A percentile compares a stretch with the other conserved stretches of the same genome.
Conservation (phyloP, 225 moss, liverwort and hornwort species). For the Anthoceros angustus region DNA sequence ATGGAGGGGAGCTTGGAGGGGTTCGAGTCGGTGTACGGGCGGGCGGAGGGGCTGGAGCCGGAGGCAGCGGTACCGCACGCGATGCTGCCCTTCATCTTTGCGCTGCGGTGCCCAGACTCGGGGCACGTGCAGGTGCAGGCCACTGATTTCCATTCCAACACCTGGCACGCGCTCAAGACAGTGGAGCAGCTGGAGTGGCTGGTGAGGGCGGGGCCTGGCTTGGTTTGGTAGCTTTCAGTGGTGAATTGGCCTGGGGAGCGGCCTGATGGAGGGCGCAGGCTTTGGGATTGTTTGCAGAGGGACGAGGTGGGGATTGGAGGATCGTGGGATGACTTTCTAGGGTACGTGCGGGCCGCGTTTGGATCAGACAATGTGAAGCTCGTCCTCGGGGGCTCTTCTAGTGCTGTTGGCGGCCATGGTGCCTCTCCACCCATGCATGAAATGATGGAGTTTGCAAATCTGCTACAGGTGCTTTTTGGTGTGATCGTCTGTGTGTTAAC, state of each 20-base stretch:
- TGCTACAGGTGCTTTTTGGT: not conserved
- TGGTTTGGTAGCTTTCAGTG: too few species aligned
- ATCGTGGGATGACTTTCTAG: not conserved
- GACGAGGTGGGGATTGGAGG: not conserved
- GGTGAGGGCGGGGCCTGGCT: not conserved
- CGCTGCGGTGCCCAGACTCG: slow-evolving; percentile 1
- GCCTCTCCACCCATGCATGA: slow-evolving; percentile 1
- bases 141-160: slow-evolving; percentile 5
- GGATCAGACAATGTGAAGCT: slow-evolving; percentile 2
- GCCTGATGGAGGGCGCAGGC: not conserved
- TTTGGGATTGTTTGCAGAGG: not conserved
- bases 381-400: slow-evolving; percentile 1
- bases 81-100: slow-evolving; percentile 1
- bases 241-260: too few species aligned
- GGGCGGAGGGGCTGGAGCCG: not conserved
- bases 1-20: not conserved
- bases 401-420: slow-evolving; percentile 4
- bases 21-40: not conserved
- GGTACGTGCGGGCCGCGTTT: not conserved
- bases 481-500: not conserved
- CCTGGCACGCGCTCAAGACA: slow-evolving; percentile 1
- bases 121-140: not conserved
- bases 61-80: slow-evolving; percentile 1
- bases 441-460: slow-evolving; percentile 1
- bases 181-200: slow-evolving; percentile 3